A percentile compares a stretch with the other conserved stretches of the same genome.
Conservation (phyloP, 2,329 filamentous ascomycete species). For the Pezizomycotina sp. region DNA sequence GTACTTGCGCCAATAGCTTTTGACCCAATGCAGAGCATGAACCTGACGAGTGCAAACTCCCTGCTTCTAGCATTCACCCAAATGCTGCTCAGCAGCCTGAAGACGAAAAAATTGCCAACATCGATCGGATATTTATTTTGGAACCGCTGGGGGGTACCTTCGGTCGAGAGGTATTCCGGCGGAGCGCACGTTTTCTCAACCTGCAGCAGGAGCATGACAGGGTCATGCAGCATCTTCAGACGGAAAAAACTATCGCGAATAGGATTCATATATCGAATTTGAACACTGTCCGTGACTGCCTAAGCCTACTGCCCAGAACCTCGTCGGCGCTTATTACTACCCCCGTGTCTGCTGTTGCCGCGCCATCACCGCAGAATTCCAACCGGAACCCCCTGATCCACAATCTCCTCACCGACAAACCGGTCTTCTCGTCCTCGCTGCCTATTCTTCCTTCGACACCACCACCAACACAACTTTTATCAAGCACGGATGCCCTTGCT, state of each 20-base stretch:
- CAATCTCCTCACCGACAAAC: conserved; percentile 89
- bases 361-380: conserved; percentile 13
- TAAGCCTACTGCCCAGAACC: conserved; percentile 62
- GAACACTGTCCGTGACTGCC: conserved; percentile 48
- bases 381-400: conserved; percentile 73
- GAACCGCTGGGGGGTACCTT: conserved; percentile 75
- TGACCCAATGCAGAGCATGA: conserved; percentile 31
- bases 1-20: conserved; percentile 52
- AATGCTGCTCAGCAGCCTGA: conserved; percentile 40
- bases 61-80: conserved; percentile 60
- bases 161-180: conserved; percentile 41
- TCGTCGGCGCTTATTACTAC: conserved; percentile 83
- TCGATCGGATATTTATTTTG: conserved; percentile 78
- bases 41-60: conserved; percentile 41
- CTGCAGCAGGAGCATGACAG: conserved; percentile 71
- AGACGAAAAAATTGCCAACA: conserved; percentile 31
- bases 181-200: conserved; percentile 77
- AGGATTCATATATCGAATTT: conserved; percentile 51
- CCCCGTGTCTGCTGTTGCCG: conserved; percentile 55
- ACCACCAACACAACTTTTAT: conserved; percentile 57
- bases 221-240: conserved; percentile 47
- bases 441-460: conserved; percentile 38
- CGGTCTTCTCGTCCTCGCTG: conserved; percentile 77
- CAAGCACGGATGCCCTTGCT: conserved; percentile 83
- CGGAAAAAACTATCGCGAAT: conserved; percentile 23